phyloP scores from a whole-genome alignment of 768 basidiomycete genomes.

The Sporobolomyces roseus region DNA sequence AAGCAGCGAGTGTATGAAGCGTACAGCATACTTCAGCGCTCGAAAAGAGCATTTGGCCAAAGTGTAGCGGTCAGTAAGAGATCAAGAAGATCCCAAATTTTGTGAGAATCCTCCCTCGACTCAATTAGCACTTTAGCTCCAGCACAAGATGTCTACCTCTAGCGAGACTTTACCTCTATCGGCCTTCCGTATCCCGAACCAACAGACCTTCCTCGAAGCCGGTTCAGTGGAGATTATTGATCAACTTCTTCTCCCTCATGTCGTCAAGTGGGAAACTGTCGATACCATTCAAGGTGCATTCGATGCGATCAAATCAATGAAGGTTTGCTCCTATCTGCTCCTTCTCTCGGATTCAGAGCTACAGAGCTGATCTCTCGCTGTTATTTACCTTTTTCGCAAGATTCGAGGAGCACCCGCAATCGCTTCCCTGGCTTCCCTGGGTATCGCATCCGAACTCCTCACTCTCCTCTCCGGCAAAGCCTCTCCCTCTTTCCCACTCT shows the following conservation, averaged over 20 bases:
- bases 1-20: too few species aligned
- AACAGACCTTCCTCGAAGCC: slow-evolving; percentile 47
- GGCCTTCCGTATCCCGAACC: slow-evolving; percentile 36
- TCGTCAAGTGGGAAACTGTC: slow-evolving; percentile 52
- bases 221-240: slow-evolving; percentile 77
- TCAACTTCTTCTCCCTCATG: slow-evolving; percentile 44
- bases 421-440: slow-evolving; percentile 76
- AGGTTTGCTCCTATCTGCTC: slow-evolving; percentile 53
- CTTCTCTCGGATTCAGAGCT: background rate
- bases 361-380: background rate
- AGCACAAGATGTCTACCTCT: slow-evolving; percentile 1
- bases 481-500: slow-evolving; percentile 57
- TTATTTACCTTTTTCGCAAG: slow-evolving; percentile 47
- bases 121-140: too few species aligned
- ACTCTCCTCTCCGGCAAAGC: slow-evolving; percentile 55
- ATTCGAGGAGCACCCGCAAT: slow-evolving; percentile 94
- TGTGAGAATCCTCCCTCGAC: too few species aligned
- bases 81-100: too few species aligned
- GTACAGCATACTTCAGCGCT: too few species aligned
- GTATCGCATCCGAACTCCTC: slow-evolving; percentile 64
- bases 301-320: slow-evolving; percentile 94
- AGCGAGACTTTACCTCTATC: background rate
- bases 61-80: too few species aligned
- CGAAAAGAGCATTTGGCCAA: too few species aligned
- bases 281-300: slow-evolving; percentile 75